A percentile compares a stretch with the other conserved stretches of the same genome.
Conservation (phyloP, 306 rosid species). For the Dryas alaskensis region DNA sequence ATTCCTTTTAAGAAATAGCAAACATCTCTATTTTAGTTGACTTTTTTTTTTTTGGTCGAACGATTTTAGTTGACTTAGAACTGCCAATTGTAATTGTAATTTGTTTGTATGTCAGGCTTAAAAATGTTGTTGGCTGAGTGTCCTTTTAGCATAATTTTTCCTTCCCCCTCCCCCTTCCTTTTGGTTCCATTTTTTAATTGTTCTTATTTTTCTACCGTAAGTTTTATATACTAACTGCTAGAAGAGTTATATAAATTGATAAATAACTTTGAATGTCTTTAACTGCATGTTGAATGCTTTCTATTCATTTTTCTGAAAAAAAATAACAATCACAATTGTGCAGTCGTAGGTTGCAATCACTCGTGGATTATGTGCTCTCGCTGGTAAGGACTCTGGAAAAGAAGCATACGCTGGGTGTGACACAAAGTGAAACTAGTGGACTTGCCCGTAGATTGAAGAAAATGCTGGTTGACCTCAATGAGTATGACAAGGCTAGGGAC, state of each 20-base stretch:
- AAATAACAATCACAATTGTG: slow-evolving; percentile 16
- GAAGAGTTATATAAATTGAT: neutral
- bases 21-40: neutral
- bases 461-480: slow-evolving; percentile 83
- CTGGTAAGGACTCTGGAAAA: slow-evolving; percentile 74
- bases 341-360: slow-evolving; percentile 76
- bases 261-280: neutral
- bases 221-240: neutral
- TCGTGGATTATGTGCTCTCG: slow-evolving; percentile 64
- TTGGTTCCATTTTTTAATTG: neutral
- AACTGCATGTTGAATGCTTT: neutral
- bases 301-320: neutral
- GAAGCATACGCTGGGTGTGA: slow-evolving; percentile 41
- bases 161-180: neutral
- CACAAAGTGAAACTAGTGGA: slow-evolving; percentile 56
- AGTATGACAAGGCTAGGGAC: slow-evolving; percentile 79
- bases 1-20: neutral
- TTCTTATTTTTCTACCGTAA: neutral
- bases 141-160: neutral
- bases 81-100: neutral
- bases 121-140: neutral
- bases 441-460: slow-evolving; percentile 88
- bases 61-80: neutral
- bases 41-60: no score
- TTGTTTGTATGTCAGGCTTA: neutral